Evolutionary conservation across 1,139 yeast genomes (phyloP), one percentile per base, ranked within the genome.

Genomic region (Nakaseomyces kungkrabaensis): DNA sequence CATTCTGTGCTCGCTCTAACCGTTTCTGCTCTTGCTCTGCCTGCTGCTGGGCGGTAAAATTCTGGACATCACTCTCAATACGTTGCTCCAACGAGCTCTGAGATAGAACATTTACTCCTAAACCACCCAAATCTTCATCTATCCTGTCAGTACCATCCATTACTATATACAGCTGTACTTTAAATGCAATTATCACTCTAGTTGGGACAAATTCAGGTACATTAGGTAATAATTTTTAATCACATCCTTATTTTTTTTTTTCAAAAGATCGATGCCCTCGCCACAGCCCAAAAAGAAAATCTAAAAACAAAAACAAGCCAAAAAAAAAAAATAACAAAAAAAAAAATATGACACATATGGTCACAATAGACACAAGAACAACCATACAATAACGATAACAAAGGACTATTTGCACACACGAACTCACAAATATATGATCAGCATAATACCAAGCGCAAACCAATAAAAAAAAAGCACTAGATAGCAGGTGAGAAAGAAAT

Each of bases 1-100:
- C 77, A 45, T 72, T 74, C 27, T 68, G 64, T 0, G 94, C 76
- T 63, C 87, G 86, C 10, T 78, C 81, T 13, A 89, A 70, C 50
- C 97, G 73, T 55, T 82, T 84, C 51, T 74, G 70, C 58, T 92
- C 98, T 45, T 84, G 70, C 57, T 85, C 96, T 4, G 77, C 68
- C 51, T 87, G 90, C 51, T 82, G 79, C 45, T 74, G 68, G 1
- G 75, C 69, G 51, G 88, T 73, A 4, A 77, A 79, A 48, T 72
- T 72, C 55, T 81, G 81, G 1, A 96, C 97, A 67, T 78, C 72
- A 46, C 72, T 72, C 13, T 89, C 88, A 40, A 90, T 83, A 52
- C 77, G 71, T 46, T 79, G 71, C 60, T 88, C 97, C 17, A 90
- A 69, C 25, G 81, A 81, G 51, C 77, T 81, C 64, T 90, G 97